Conservation (phyloP, 371 early-diverging fungal genomes). For the Cokeromyces recurvatus region DNA sequence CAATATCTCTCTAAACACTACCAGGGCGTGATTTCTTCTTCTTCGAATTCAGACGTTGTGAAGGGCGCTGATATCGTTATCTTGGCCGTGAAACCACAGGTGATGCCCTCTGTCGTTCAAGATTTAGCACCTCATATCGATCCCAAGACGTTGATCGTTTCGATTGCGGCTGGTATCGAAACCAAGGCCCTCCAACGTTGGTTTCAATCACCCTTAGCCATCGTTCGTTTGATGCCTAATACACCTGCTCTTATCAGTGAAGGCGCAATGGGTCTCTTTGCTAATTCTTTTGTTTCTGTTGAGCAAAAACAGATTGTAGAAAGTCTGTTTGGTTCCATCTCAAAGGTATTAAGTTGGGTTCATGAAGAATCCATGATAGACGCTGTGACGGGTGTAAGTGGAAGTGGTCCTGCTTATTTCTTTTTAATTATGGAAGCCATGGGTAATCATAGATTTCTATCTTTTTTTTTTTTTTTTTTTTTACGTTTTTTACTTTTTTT, state of each 20-base stretch:
- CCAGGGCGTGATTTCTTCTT: conserved; percentile 39
- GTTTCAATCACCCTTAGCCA: conserved; percentile 45
- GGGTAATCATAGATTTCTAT: too few relatives aligned
- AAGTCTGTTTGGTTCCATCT: conserved; percentile 64
- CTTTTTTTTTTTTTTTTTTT: too few relatives aligned
- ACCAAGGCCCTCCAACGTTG: conserved; percentile 67
- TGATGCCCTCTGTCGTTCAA: conserved; percentile 65
- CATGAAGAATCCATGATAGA: conserved; percentile 74
- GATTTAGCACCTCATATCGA: conserved; percentile 41
- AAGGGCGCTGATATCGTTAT: conserved; percentile 47
- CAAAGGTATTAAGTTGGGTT: conserved; percentile 80
- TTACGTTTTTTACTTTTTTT: too few relatives aligned
- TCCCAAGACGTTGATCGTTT: conserved; percentile 32
- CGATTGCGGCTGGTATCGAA: conserved; percentile 61
- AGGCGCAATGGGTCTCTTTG: conserved; percentile 86
- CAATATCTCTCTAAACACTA: conserved; percentile 61
- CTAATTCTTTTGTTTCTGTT: conserved; percentile 51
- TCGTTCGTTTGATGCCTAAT: conserved; percentile 93
- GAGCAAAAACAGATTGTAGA: conserved; percentile 63
- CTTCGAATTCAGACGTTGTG: conserved; percentile 43
- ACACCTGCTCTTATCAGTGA: conserved; percentile 86
- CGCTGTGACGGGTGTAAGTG: conserved; percentile 85
- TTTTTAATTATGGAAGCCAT: conserved; percentile 89
- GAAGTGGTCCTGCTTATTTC: conserved; percentile 92
- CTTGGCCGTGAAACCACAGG: conserved; percentile 60